A percentile compares a stretch with the other conserved stretches of the same genome.
These are phyloP conservation scores for Debaryomyces subglobosus DNA, from an alignment of 1,139 yeast species.

Conservation along the genomic window DNA sequence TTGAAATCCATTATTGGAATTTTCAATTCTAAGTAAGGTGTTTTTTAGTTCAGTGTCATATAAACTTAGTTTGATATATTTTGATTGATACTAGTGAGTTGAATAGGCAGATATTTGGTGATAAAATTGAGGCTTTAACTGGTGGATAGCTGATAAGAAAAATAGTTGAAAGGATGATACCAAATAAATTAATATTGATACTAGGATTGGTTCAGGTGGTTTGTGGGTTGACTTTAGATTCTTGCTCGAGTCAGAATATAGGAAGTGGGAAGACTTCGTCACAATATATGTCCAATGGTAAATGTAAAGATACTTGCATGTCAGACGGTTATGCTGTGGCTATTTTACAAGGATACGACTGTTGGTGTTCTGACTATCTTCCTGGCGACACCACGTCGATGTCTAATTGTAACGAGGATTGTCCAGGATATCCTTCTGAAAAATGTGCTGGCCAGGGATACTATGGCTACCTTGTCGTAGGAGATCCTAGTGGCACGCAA, in stretches of 20 bases:
- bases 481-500: slow-evolving; percentile 24
- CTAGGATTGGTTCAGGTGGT: not conserved
- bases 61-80: not conserved
- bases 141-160: not conserved
- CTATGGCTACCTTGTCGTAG: slow-evolving; percentile 39
- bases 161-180: not conserved
- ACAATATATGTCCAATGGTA: slow-evolving; percentile 55
- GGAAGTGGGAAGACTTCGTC: slow-evolving; percentile 24
- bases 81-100: not conserved
- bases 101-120: not conserved
- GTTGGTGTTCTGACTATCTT: slow-evolving; percentile 64
- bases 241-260: slow-evolving; percentile 52
- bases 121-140: slow-evolving; percentile 2
- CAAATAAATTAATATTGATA: slow-evolving; percentile 1
- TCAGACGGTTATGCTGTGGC: slow-evolving; percentile 55
- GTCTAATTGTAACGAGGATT: slow-evolving; percentile 45
- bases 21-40: not conserved
- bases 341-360: slow-evolving; percentile 50
- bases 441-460: slow-evolving; percentile 37
- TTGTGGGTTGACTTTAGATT: slow-evolving; percentile 20
- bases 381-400: slow-evolving; percentile 43
- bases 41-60: not conserved
- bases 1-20: not conserved
- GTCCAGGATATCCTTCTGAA: slow-evolving; percentile 53
- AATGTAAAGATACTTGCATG: slow-evolving; percentile 51